Base-by-base conservation (phyloP, 108 stramenopile genomes). In the Conticribra weissflogii region DNA sequence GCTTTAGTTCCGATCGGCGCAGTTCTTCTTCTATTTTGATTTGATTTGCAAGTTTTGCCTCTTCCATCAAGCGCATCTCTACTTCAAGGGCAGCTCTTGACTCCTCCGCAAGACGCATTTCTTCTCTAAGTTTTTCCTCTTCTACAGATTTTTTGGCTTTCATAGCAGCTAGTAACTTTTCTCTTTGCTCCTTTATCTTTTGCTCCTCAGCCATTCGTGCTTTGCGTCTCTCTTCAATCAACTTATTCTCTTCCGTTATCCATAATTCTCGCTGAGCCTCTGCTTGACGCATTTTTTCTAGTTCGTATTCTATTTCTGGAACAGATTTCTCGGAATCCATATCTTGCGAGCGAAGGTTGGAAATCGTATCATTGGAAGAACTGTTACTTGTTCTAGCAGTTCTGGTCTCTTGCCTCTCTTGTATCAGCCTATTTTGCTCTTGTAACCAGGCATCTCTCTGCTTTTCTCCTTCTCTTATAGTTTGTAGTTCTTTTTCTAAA, bases 201-300 rank as follows among this genome's bases (percentile, higher is more conserved):
- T 41, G 16, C 12, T 41, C 47, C 28, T 69, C 68, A 14, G 32
- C 47, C 30, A 59, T 18, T 3, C 54, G 41, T 30, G 30, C 31
- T 33, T 28, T 54, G 18, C 60, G 55, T 53, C 54, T 69, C 36
- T 57, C 34, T 56, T 78, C 68, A 36, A 70, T 33, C 63, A 65
- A 25, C 21, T 64, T 53, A 31, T 74, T 65, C 25, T 54, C n/a
- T 53, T 66, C 63, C 3, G 45, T 63, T 44, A 36, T 27, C 54
- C 50, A 51, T 51, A n/a, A 8, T 12, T 51, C 50, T 16, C 50
- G 50, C 21, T 41, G 8, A 9, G 9, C 15, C 50, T 51, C 50
- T 51, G 9, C 15, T 51, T 8, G 4, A 12, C 4, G 5, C 3
- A 21, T 51, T 4, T 51, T 16, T 51, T n/a, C 21, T 51, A 51